phyloP scores from a whole-genome alignment of 129 eudicot species.

The Ambrosia trifida region DNA sequence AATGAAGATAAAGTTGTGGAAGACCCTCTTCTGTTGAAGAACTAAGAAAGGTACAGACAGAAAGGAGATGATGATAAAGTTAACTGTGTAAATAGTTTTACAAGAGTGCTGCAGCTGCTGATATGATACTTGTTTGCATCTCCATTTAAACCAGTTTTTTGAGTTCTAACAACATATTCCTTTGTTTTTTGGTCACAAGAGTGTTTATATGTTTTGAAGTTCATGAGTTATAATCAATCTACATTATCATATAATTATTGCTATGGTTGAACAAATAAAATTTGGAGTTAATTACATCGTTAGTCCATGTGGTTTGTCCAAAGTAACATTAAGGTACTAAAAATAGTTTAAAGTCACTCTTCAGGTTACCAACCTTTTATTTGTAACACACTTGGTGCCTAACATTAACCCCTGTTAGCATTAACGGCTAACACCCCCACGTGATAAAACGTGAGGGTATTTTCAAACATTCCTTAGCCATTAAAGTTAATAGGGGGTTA shows the following conservation, averaged over 20 bases:
- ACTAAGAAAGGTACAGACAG: slow-evolving; percentile 4
- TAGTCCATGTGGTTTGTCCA: no score
- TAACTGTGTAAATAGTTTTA: slow-evolving; percentile 29
- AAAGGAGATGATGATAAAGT: background rate
- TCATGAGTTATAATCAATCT: background rate
- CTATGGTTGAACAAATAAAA: background rate
- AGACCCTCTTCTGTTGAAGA: slow-evolving; percentile 32
- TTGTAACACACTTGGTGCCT: no score
- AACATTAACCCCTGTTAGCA: no score
- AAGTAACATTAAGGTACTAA: no score
- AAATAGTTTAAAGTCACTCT: no score
- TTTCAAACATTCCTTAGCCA: no score
- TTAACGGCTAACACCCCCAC: no score
- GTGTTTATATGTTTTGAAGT: background rate
- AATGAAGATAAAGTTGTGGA: slow-evolving; percentile 51
- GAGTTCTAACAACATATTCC: slow-evolving; percentile 34
- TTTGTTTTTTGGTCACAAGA: slow-evolving; percentile 33
- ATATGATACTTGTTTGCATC: slow-evolving; percentile 24
- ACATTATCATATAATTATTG: background rate
- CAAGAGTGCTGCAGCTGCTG: slow-evolving; percentile 13
- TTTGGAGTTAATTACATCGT: no score
- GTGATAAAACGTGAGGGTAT: no score
- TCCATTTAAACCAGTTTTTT: slow-evolving; percentile 17
- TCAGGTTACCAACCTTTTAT: no score
- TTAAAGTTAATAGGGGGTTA: no score